A percentile compares a stretch with the other conserved stretches of the same genome.
These are phyloP conservation scores for Pythium volutum DNA, from an alignment of 352 stramenopile species.

Conservation along the genomic window DNA sequence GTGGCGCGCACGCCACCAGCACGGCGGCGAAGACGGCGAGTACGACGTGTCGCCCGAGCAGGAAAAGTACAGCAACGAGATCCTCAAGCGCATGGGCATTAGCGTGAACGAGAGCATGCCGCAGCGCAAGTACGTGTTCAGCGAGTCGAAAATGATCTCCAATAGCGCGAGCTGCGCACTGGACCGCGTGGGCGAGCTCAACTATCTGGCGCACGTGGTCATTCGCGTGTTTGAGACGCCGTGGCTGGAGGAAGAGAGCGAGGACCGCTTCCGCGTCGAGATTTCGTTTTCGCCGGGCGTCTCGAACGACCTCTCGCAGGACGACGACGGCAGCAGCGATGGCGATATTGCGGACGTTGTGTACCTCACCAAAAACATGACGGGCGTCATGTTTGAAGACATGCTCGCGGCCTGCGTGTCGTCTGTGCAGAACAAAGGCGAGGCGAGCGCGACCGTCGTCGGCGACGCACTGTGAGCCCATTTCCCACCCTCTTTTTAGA, in stretches of 20 bases:
- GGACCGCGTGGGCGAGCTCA: conserved; percentile 92
- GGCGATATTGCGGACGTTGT: conserved; percentile 62
- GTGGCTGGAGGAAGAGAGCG: conserved; percentile 72
- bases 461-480: conserved; percentile 15
- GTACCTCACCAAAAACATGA: conserved; percentile 86
- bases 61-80: conserved; percentile 82
- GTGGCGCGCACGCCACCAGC: conserved; percentile 58
- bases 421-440: conserved; percentile 48
- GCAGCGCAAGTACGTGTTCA: conserved; percentile 79
- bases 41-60: conserved; percentile 77
- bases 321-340: conserved; percentile 18
- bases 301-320: conserved; percentile 33
- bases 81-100: conserved; percentile 84
- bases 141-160: conserved; percentile 78
- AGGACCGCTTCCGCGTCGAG: conserved; percentile 83
- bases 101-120: conserved; percentile 76
- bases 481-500: too few species aligned
- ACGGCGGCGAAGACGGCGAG: conserved; percentile 54
- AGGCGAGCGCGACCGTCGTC: conserved; percentile 4
- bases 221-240: conserved; percentile 98
- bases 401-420: conserved; percentile 84
- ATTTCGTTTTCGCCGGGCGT: conserved; percentile 83
- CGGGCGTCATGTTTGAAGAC: conserved; percentile 86
- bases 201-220: conserved; percentile 98
- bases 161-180: conserved; percentile 65